Evolutionary conservation across 768 basidiomycete species (phyloP), one percentile per base, ranked within the genome.

Genomic region (Auricularia auricula-judae): DNA sequence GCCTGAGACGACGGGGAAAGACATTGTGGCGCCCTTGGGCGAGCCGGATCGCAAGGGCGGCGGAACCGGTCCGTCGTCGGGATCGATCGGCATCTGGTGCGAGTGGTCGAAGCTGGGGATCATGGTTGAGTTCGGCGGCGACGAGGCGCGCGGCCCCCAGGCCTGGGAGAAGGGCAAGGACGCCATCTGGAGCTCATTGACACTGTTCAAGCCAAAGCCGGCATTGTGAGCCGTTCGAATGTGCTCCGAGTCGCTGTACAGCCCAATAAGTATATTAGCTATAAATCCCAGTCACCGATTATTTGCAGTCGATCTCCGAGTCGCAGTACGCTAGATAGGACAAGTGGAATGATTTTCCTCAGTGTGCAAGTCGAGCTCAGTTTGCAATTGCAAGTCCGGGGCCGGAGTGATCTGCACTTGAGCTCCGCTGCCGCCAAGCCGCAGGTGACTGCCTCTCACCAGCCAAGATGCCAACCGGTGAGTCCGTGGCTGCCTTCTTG

Each of bases 31-130:
- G 34, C 72, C 74, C 56, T 72, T 97, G 56, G 93, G 93, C 10
- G 95, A 98, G 74, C 95, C 95, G 5, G 84, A 84, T 70, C 81
- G 91, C 66, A 98, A 97, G 73, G 95, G 95, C 5, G 93, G 94
- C 23, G 94, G 95, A 1, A 78, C 85, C 8, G 91, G 91, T 0
- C 91, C 91, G 12, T 88, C 87, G 23, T 84, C 85, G 2, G 89
- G 90, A 44, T 91, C 88, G 36, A 89, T 96, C 68, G 87, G 87
- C 35, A 92, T 96, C 68, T 97, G 93, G 91, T 89, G 93, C 68
- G 93, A 97, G 74, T 97, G 93, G 94, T 80, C 84, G 34, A 81
- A 77, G 68, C 82, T 87, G 66, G 91, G 91, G 2, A 72, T 93
- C 42, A 91, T 93, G 89, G 82, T 91, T 12, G 91, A 93, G 70